Conservation (phyloP, 257 asterid species). For the Salvia splendens region DNA sequence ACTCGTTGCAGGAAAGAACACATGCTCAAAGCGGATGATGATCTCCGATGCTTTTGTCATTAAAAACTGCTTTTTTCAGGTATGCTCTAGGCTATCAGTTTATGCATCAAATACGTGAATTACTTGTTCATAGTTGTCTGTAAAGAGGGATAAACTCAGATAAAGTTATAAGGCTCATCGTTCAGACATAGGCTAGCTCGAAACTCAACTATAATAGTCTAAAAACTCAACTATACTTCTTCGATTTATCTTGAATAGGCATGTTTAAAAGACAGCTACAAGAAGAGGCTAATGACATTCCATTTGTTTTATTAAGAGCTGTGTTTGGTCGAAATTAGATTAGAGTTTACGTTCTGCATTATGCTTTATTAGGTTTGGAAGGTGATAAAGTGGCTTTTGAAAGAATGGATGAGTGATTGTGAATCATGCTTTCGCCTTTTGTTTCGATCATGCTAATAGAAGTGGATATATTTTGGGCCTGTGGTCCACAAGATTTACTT, state of each 20-base stretch:
- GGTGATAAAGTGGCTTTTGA: constrained; percentile 19
- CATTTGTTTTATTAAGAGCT: constrained; percentile 12
- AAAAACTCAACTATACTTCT: constrained; percentile 1
- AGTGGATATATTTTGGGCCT: constrained; percentile 10
- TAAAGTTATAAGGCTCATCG: constrained; percentile 19
- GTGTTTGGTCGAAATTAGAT: constrained; percentile 24
- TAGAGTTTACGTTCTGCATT: constrained; percentile 9
- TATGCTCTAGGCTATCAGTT: constrained; percentile 16
- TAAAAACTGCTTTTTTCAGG: constrained; percentile 26
- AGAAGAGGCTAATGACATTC: constrained; percentile 17
- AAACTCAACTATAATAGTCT: constrained; percentile 26
- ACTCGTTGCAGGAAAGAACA: neutral
- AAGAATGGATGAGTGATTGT: constrained; percentile 25
- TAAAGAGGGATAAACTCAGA: constrained; percentile 25
- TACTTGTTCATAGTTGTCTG: constrained; percentile 3
- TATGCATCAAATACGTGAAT: constrained; percentile 31
- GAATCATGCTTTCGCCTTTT: constrained; percentile 14
- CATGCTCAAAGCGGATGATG: neutral
- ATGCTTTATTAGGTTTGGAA: constrained; percentile 28
- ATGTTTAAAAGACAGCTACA: constrained; percentile 17
- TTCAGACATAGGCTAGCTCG: constrained; percentile 22
- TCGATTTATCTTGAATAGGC: constrained; percentile 13
- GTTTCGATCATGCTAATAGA: neutral
- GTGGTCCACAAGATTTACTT: constrained; percentile 1
- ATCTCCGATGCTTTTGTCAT: constrained; percentile 19